Conservation (phyloP, 2,329 filamentous ascomycete genomes). For the Apiospora sp. region DNA sequence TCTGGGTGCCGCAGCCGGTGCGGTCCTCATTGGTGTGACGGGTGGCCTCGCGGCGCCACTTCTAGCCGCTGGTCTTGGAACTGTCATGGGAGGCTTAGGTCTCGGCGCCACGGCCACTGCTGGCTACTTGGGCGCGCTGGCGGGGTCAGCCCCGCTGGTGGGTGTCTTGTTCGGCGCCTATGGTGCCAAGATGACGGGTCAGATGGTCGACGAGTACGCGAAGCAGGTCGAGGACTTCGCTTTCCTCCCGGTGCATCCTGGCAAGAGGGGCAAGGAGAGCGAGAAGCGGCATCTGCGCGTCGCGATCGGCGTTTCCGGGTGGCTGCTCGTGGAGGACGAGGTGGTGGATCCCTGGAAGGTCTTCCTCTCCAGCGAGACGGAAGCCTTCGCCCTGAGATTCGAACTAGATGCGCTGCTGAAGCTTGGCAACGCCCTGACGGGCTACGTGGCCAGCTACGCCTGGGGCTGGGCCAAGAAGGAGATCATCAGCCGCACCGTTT, state of each 20-base stretch:
- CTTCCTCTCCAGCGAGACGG: slow-evolving; percentile 70
- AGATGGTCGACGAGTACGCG: slow-evolving; percentile 87
- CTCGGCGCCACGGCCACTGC: slow-evolving; percentile 82
- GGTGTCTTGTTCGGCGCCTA: slow-evolving; percentile 91
- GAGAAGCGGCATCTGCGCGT: slow-evolving; percentile 76
- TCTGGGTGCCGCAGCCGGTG: slow-evolving; percentile 45
- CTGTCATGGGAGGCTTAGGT: slow-evolving; percentile 78
- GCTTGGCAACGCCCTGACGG: slow-evolving; percentile 80
- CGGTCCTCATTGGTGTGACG: slow-evolving; percentile 75
- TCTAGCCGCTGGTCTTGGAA: slow-evolving; percentile 81
- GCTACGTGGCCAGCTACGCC: slow-evolving; percentile 81
- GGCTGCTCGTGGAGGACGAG: slow-evolving; percentile 77
- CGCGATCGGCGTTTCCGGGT: slow-evolving; percentile 83
- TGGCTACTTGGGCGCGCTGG: slow-evolving; percentile 80
- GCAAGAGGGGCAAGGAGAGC: slow-evolving; percentile 39
- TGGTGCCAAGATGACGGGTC: slow-evolving; percentile 79
- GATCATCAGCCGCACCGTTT: slow-evolving; percentile 57
- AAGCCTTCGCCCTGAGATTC: slow-evolving; percentile 85
- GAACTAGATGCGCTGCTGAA: slow-evolving; percentile 81
- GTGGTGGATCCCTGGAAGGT: slow-evolving; percentile 80
- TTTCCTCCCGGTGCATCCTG: slow-evolving; percentile 60
- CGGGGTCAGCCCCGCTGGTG: slow-evolving; percentile 80
- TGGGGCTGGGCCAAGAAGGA: slow-evolving; percentile 74
- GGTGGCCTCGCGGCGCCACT: slow-evolving; percentile 81
- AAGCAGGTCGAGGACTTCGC: slow-evolving; percentile 90